Percentiles rank a stretch among this genome's conserved stretches.
phyloP scores from a whole-genome alignment of 768 basidiomycete genomes.

The Agaricus bisporus region DNA sequence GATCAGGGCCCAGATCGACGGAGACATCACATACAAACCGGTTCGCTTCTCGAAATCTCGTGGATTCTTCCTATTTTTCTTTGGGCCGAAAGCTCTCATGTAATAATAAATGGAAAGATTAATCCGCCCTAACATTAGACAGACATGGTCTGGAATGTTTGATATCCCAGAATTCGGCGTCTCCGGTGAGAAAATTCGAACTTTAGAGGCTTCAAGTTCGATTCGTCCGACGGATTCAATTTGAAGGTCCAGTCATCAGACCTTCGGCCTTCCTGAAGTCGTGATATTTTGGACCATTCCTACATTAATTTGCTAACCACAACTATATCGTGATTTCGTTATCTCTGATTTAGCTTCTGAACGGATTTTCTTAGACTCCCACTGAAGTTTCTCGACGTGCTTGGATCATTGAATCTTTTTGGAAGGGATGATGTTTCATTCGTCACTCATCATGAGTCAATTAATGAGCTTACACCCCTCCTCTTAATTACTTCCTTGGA shows the following conservation, averaged over 20 bases:
- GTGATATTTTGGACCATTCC: background rate
- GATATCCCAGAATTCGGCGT: background rate
- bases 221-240: background rate
- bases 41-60: slow-evolving; percentile 6
- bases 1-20: slow-evolving; percentile 11
- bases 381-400: background rate
- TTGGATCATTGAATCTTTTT: background rate
- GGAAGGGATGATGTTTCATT: background rate
- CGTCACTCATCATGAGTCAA: background rate
- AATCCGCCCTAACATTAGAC: background rate
- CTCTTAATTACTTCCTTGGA: slow-evolving; percentile 11
- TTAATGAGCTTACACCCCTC: slow-evolving; percentile 7
- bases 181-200: background rate
- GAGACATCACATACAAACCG: slow-evolving; percentile 4
- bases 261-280: background rate
- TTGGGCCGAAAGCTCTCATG: slow-evolving; percentile 5
- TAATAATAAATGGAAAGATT: background rate
- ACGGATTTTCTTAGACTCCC: background rate
- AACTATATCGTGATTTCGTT: background rate
- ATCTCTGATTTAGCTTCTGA: background rate
- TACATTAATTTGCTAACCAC: background rate
- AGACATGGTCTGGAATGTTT: background rate
- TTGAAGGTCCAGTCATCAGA: background rate
- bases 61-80: slow-evolving; percentile 1
- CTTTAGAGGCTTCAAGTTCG: background rate